A percentile compares a stretch with the other conserved stretches of the same genome.
phyloP scores from a whole-genome alignment of 1,284 basidiomycete genomes.

The Tilletia setariae region DNA sequence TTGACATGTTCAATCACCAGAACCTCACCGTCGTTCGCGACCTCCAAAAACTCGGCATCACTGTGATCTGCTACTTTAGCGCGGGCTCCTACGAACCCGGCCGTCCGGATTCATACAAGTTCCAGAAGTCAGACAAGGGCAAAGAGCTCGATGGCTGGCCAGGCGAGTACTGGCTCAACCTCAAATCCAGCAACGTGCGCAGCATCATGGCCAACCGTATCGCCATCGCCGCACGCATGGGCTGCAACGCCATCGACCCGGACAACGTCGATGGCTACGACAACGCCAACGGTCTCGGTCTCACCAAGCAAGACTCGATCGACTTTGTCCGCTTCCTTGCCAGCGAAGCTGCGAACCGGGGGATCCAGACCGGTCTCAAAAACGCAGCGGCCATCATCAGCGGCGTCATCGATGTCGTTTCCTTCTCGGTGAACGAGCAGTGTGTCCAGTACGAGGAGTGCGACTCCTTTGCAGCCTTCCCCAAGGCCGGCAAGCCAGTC shows the following conservation, averaged over 20 bases:
- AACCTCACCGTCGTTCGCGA: conserved; percentile 14
- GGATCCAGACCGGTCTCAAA: conserved; percentile 47
- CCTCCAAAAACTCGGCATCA: neutral
- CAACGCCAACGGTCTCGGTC: conserved; percentile 40
- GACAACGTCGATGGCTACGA: conserved; percentile 53
- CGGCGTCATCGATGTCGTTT: conserved; percentile 10
- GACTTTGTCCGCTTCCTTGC: conserved; percentile 49
- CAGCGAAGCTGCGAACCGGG: conserved; percentile 28
- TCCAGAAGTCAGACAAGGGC: conserved; percentile 35
- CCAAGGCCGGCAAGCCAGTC: conserved; percentile 15
- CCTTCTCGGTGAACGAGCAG: conserved; percentile 16
- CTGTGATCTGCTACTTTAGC: conserved; percentile 54
- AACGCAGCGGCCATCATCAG: conserved; percentile 45
- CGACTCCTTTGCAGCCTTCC: conserved; percentile 5
- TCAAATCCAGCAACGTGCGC: conserved; percentile 19
- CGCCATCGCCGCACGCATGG: conserved; percentile 41
- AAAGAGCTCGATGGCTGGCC: conserved; percentile 35
- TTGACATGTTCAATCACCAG: conserved; percentile 34
- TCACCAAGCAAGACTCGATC: conserved; percentile 38
- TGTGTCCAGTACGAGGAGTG: conserved; percentile 17
- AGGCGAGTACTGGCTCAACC: conserved; percentile 8
- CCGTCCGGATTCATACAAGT: conserved; percentile 30
- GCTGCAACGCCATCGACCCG: conserved; percentile 55
- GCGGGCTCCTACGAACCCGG: conserved; percentile 51
- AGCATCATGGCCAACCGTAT: conserved; percentile 41